Evolutionary conservation across 2,329 filamentous ascomycete species (phyloP), one percentile per base, ranked within the genome.

Genomic region (Grosmannia clavigera): DNA sequence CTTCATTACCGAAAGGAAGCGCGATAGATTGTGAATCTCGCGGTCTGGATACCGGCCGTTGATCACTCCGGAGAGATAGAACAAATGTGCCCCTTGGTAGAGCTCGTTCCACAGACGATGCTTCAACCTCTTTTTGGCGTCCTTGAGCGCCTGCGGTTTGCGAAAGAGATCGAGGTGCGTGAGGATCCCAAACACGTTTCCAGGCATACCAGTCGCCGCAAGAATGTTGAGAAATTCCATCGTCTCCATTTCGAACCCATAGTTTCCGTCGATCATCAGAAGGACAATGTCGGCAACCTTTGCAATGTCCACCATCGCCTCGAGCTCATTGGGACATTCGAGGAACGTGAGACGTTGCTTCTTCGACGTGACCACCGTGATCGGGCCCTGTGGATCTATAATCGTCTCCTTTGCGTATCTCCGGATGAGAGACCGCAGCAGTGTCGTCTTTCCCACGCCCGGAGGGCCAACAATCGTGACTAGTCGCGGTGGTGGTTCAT

Each of bases 161-260:
- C 86, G 84, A 78, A 99, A 99, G 16, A 99, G 78, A 70, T 99
- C 94, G 62, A 99, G 79, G 77, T 99, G 95, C 19, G 94, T 97
- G 53, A 99, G 81, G 61, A 99, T 92, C 58, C 94, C 94, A 70
- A 99, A 97, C 46, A 99, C 92, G 68, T 99, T 99, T 65, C 94
- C 92, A 0, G 95, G 94, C 92, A 99, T 97, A 72, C 94, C 94
- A 35, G 89, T 95, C 2, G 90, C 84, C n/a, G 89, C 87, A 57
- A 99, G 78, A 22, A 96, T 86, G 67, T 96, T 97, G 69, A 99
- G 77, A 63, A 99, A 99, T 74, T 99, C 94, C 94, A 99, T 99
- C 0, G 94, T 99, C 79, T 99, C 94, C 94, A 99, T 99, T 75
- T 99, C 94, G 70, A 99, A 99, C 16, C 94, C 95, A 69, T 88